Conservation (phyloP, 257 asterid genomes). For the Thymus mandschuricus region DNA sequence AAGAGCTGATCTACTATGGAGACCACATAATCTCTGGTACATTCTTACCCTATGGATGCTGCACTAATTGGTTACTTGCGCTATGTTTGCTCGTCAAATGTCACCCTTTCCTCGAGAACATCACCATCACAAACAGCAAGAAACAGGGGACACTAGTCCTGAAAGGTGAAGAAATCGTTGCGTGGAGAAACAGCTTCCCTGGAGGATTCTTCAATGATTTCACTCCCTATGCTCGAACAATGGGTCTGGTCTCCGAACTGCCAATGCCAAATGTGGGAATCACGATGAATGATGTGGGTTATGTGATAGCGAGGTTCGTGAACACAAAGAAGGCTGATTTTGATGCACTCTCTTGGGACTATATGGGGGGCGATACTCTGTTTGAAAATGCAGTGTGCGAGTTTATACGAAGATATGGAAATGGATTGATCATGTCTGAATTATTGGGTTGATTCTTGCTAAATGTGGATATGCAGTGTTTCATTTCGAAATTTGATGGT, state of each 20-base stretch:
- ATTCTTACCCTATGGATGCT: neutral
- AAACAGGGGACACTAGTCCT: conserved; percentile 15
- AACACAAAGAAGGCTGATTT: neutral
- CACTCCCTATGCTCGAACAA: too few species aligned
- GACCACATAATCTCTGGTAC: neutral
- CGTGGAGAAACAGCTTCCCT: conserved; percentile 26
- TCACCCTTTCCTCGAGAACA: conserved; percentile 20
- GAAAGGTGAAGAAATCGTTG: conserved; percentile 18
- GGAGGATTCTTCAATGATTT: neutral
- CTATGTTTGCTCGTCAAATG: conserved; percentile 28
- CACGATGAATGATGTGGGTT: conserved; percentile 24
- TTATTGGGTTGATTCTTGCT: neutral
- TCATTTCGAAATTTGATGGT: too few species aligned
- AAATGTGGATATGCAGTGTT: too few species aligned
- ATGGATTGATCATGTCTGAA: neutral
- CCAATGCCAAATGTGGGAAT: conserved; percentile 27
- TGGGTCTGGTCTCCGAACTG: conserved; percentile 9
- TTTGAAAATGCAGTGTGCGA: conserved; percentile 21
- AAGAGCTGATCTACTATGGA: neutral
- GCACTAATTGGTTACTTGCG: conserved; percentile 15
- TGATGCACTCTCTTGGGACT: conserved; percentile 20
- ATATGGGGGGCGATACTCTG: conserved; percentile 12
- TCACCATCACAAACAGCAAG: conserved; percentile 13
- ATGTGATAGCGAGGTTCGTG: neutral
- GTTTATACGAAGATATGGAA: neutral